Percentiles rank a stretch among this genome's conserved stretches.
Conservation (phyloP, 177 flowering plant genomes). For the Vitis hybrid region DNA sequence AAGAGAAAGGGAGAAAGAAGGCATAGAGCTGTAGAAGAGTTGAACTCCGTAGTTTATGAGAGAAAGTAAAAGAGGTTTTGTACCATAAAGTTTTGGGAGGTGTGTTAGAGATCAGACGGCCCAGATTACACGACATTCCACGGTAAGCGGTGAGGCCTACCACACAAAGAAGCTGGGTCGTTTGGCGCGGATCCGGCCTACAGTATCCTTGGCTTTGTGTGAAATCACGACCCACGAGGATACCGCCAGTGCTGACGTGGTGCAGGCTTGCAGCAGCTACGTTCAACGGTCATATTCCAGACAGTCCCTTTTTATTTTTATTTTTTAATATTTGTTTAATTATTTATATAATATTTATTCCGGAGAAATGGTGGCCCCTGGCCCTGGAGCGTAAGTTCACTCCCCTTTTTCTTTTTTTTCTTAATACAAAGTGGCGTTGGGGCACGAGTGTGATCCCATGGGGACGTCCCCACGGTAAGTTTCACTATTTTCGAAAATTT, state of each 20-base stretch:
- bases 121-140: slow-evolving; percentile 2
- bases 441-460: too few species aligned
- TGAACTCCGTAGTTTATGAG: not conserved
- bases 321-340: not conserved
- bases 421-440: too few species aligned
- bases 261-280: slow-evolving; percentile 15
- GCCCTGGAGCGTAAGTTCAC: too few species aligned
- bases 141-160: not conserved
- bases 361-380: not conserved
- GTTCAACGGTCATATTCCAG: slow-evolving; percentile 38
- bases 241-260: slow-evolving; percentile 26
- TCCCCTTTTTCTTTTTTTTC: too few species aligned
- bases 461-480: too few species aligned
- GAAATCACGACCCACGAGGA: slow-evolving; percentile 29
- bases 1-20: slow-evolving; percentile 15
- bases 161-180: too few species aligned
- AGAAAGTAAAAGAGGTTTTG: not conserved
- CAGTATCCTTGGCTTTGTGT: too few species aligned
- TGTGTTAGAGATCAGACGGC: slow-evolving; percentile 25
- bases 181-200: not conserved
- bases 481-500: too few species aligned
- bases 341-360: slow-evolving; percentile 1
- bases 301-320: not conserved
- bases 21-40: not conserved
- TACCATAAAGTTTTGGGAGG: not conserved